Conservation (phyloP, 2,329 filamentous ascomycete genomes). For the Hymenoscyphus albidus region DNA sequence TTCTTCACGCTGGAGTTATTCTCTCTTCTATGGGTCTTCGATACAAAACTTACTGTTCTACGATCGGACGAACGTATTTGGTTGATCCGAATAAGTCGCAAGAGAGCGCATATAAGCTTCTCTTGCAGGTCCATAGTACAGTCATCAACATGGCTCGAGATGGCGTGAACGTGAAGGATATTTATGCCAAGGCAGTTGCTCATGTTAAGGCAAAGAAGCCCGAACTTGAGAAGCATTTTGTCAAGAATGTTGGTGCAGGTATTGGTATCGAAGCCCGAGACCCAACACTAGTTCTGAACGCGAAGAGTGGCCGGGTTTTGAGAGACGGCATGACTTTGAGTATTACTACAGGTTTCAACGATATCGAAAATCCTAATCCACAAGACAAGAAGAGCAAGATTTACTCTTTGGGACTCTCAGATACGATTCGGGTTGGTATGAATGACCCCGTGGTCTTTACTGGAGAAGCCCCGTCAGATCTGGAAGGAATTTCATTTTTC, state of each 20-base stretch:
- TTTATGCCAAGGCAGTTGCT: conserved; percentile 81
- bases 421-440: conserved; percentile 84
- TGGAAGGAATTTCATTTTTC: conserved; percentile 95
- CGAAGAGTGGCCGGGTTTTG: conserved; percentile 75
- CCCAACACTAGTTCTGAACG: conserved; percentile 75
- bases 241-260: conserved; percentile 87
- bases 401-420: conserved; percentile 86
- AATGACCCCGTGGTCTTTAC: conserved; percentile 86
- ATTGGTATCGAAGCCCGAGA: conserved; percentile 92
- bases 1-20: conserved; percentile 87
- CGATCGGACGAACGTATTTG: conserved; percentile 89
- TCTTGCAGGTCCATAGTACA: conserved; percentile 79
- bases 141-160: conserved; percentile 88
- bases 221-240: conserved; percentile 89
- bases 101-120: conserved; percentile 88
- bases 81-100: conserved; percentile 97
- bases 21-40: conserved; percentile 86
- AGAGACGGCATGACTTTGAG: conserved; percentile 97
- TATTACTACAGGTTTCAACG: conserved; percentile 83
- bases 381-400: conserved; percentile 86
- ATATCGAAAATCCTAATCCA: conserved; percentile 80
- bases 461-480: conserved; percentile 83
- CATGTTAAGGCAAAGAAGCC: conserved; percentile 88
- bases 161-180: conserved; percentile 79
- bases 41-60: conserved; percentile 93